phyloP scores from a whole-genome alignment of 169 alveolate species.

The Plasmodium cynomolgi region DNA sequence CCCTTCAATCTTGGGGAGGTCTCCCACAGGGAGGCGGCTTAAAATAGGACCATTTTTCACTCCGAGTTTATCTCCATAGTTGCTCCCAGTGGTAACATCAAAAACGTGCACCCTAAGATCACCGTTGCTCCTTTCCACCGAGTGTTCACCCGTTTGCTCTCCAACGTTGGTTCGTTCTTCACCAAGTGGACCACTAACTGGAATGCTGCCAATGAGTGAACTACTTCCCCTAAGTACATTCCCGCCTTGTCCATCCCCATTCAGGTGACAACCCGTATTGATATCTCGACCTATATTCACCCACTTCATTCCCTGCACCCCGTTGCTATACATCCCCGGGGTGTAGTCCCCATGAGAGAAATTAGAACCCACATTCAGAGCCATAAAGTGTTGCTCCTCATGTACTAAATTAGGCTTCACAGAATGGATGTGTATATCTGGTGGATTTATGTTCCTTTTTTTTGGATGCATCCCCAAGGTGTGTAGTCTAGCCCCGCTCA shows the following conservation, averaged over 20 bases:
- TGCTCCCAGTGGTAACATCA: neutral
- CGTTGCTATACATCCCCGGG: neutral
- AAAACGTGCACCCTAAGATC: neutral
- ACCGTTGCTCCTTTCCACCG: neutral
- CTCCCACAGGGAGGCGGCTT: neutral
- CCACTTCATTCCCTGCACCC: neutral
- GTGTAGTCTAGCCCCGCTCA: neutral
- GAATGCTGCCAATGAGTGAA: neutral
- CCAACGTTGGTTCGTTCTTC: neutral
- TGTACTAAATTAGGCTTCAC: conserved; percentile 19
- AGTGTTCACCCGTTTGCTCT: neutral
- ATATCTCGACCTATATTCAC: neutral
- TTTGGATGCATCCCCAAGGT: neutral
- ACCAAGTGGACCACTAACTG: neutral
- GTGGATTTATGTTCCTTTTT: neutral
- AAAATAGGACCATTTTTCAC: neutral
- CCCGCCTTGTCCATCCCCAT: neutral
- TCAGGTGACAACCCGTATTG: neutral
- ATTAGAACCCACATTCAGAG: conserved; percentile 15
- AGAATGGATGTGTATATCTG: conserved; percentile 11
- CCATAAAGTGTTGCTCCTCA: conserved; percentile 41
- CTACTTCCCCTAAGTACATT: neutral
- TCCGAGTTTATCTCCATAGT: neutral
- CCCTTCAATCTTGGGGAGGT: neutral
- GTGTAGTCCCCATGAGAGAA: neutral